These are phyloP conservation scores for Haplosporangium sp. DNA, from an alignment of 371 early-diverging fungal species.

Conservation along the genomic window DNA sequence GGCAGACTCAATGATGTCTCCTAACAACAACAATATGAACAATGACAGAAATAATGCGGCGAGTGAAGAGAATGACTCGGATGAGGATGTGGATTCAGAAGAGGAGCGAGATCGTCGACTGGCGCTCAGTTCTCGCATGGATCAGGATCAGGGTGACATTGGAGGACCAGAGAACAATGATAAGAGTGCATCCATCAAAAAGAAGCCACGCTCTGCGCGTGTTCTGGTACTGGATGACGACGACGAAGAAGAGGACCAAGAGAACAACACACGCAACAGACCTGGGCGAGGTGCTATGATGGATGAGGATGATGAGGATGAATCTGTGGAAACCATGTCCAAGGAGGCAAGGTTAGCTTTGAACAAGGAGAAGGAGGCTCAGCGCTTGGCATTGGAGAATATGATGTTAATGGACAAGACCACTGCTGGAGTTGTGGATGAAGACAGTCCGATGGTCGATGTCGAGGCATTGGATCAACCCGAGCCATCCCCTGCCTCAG, in stretches of 20 bases:
- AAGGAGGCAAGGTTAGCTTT: conserved; percentile 30
- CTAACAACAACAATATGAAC: not conserved
- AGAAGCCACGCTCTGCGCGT: conserved; percentile 29
- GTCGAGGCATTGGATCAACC: conserved; percentile 23
- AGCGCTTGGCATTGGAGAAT: conserved; percentile 41
- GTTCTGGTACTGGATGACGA: conserved; percentile 43
- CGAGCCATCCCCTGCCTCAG: not conserved
- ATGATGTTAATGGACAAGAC: conserved; percentile 48
- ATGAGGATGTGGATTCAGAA: conserved; percentile 46
- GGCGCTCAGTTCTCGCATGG: conserved; percentile 35
- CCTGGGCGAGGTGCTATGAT: not conserved
- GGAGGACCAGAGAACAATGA: conserved; percentile 1
- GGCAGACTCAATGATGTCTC: conserved; percentile 28
- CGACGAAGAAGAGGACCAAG: conserved; percentile 22
- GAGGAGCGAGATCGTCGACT: conserved; percentile 53
- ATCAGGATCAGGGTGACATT: conserved; percentile 35
- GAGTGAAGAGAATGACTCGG: conserved; percentile 9
- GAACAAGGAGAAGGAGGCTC: conserved; percentile 43
- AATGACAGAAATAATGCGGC: not conserved
- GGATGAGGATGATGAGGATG: conserved; percentile 25
- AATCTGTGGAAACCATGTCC: conserved; percentile 19
- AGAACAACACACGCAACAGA: not conserved
- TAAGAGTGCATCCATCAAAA: conserved; percentile 17
- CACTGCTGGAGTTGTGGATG: conserved; percentile 12
- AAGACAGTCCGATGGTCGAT: conserved; percentile 45